phyloP scores from a whole-genome alignment of 208 protist genomes.

The Crithidia fasciculata region DNA sequence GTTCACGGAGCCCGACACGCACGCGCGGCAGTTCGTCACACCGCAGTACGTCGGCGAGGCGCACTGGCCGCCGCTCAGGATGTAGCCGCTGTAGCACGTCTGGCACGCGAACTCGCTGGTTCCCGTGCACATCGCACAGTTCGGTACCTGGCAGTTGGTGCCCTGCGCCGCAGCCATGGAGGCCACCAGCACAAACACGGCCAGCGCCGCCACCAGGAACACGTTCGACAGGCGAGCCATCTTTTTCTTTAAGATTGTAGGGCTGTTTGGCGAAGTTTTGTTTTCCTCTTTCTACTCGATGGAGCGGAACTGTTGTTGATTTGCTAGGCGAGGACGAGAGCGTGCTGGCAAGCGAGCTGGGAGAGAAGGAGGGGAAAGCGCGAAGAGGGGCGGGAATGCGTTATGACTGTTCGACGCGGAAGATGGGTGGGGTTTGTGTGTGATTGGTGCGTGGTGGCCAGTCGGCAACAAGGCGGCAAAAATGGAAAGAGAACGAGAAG shows the following conservation, averaged over 20 bases:
- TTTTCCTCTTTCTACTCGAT: neutral
- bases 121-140: neutral
- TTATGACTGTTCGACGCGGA: no score
- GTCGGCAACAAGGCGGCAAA: no score
- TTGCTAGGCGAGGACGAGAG: no score
- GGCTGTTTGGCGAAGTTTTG: slow-evolving; percentile 18
- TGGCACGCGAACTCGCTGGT: neutral
- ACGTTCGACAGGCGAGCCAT: slow-evolving; percentile 24
- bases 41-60: slow-evolving; percentile 12
- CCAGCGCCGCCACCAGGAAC: slow-evolving; percentile 23
- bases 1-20: slow-evolving; percentile 1
- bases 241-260: slow-evolving; percentile 6
- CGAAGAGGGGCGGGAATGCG: no score
- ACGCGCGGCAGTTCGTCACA: slow-evolving; percentile 12
- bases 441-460: no score
- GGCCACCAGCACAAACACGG: slow-evolving; percentile 21
- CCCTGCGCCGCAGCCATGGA: slow-evolving; percentile 16
- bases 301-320: no score
- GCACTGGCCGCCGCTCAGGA: slow-evolving; percentile 6
- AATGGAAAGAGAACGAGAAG: no score
- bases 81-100: neutral
- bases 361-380: neutral
- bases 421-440: no score
- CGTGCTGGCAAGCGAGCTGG: neutral
- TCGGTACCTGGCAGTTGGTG: slow-evolving; percentile 17